These are phyloP conservation scores for Globisporangium splendens DNA, from an alignment of 352 stramenopile genomes.

Conservation along the genomic window DNA sequence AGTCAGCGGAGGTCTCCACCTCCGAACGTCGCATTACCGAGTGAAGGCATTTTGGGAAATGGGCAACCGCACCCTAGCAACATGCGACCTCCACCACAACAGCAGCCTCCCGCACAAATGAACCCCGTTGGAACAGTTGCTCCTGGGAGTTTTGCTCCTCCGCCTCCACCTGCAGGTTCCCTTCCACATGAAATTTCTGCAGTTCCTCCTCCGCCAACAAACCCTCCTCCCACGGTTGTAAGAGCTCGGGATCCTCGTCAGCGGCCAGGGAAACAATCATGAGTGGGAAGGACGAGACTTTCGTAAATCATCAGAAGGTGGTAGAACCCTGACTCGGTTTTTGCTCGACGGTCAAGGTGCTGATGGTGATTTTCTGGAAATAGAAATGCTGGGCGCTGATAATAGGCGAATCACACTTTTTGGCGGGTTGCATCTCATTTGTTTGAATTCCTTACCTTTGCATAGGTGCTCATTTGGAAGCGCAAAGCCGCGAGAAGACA, in stretches of 20 bases:
- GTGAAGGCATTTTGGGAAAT: conserved; percentile 5
- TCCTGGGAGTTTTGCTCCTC: background rate
- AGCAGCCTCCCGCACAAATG: background rate
- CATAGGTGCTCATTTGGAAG: background rate
- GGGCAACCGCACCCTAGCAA: background rate
- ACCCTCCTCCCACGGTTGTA: conserved; percentile 1
- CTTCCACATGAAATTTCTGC: background rate
- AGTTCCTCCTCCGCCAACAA: conserved; percentile 1
- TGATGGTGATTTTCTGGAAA: too few species aligned
- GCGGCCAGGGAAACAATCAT: conserved; percentile 10
- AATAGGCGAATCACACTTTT: too few species aligned
- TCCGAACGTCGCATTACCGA: background rate
- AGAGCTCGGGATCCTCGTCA: conserved; percentile 17
- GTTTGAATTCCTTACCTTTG: too few species aligned
- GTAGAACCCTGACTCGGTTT: too few species aligned
- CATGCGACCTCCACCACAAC: conserved; percentile 1
- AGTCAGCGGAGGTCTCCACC: background rate
- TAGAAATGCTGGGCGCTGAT: too few species aligned
- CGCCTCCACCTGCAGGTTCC: background rate
- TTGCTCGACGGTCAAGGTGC: too few species aligned
- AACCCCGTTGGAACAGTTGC: background rate
- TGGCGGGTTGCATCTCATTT: too few species aligned
- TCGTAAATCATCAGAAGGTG: too few species aligned
- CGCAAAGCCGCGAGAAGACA: background rate
- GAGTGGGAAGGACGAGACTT: background rate